phyloP scores from a whole-genome alignment of 305 asterid genomes.

The Fraxinus platypoda region DNA sequence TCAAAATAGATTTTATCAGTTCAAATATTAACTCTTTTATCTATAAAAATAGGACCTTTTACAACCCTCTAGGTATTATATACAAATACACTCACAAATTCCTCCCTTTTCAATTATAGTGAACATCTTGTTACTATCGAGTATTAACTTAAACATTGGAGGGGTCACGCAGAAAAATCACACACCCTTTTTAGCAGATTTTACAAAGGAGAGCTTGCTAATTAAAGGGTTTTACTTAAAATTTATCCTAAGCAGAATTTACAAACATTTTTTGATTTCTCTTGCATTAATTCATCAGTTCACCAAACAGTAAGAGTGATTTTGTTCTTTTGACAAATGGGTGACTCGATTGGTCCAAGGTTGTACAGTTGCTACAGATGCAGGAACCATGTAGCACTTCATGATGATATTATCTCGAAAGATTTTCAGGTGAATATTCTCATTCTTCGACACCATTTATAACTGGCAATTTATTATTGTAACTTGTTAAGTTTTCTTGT shows the following conservation, averaged over 20 bases:
- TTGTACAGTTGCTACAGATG: conserved; percentile 68
- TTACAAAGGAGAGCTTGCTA: not conserved
- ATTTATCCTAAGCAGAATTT: not conserved
- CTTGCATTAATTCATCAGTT: not conserved
- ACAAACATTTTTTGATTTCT: not conserved
- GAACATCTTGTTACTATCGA: not conserved
- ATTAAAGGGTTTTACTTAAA: conserved; percentile 5
- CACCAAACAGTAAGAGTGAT: not conserved
- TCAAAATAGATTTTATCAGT: not conserved
- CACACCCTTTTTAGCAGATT: not conserved
- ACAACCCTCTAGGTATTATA: not conserved
- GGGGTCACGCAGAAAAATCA: not conserved
- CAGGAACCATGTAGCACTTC: conserved; percentile 53
- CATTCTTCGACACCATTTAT: too few species aligned
- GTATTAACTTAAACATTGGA: not conserved
- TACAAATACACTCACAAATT: not conserved
- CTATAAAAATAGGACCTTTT: not conserved
- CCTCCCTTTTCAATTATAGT: not conserved
- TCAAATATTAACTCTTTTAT: not conserved
- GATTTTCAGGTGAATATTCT: too few species aligned
- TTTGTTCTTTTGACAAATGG: conserved; percentile 24
- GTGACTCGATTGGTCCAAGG: conserved; percentile 39
- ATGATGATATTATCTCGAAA: conserved; percentile 54
- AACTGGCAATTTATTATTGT: too few species aligned
- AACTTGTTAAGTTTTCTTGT: too few species aligned